Conservation (phyloP, 2,329 filamentous ascomycete genomes). For the Diaporthe velutina region DNA sequence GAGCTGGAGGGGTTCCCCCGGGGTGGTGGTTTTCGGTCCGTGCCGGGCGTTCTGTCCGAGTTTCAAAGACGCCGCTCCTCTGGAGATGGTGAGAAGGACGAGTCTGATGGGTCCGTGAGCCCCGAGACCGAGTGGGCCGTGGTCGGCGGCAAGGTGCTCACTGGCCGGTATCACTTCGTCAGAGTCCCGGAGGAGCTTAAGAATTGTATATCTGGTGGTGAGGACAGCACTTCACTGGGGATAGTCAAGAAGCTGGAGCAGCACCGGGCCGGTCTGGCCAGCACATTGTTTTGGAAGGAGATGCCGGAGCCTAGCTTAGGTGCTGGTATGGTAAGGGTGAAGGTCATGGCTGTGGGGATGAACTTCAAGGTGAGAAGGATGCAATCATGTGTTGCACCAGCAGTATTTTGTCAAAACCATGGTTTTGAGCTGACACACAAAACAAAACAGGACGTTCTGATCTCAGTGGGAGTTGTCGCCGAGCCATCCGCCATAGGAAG, state of each 20-base stretch:
- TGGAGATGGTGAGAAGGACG: background rate
- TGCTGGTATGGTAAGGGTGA: conserved; percentile 47
- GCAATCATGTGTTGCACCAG: background rate
- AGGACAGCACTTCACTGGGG: background rate
- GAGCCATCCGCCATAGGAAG: background rate
- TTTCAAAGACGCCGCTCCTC: background rate
- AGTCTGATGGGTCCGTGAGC: background rate
- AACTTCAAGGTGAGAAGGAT: conserved; percentile 42
- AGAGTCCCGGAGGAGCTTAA: background rate
- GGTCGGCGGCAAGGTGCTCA: background rate
- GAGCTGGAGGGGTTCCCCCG: conserved; percentile 44
- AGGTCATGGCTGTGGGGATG: conserved; percentile 48
- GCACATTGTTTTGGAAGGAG: conserved; percentile 1
- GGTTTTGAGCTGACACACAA: background rate
- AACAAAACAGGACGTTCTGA: conserved; percentile 5
- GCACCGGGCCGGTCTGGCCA: background rate
- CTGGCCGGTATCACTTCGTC: background rate
- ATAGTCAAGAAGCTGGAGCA: background rate
- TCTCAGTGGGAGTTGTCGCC: conserved; percentile 11
- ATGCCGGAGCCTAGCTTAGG: conserved; percentile 15
- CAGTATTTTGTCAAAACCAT: background rate
- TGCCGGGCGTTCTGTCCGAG: conserved; percentile 39
- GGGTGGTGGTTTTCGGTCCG: background rate
- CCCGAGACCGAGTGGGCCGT: background rate
- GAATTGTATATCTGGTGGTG: background rate